A percentile compares a stretch with the other conserved stretches of the same genome.
phyloP scores from a whole-genome alignment of 2,329 filamentous ascomycete genomes.

The Paecilomyces sp. region DNA sequence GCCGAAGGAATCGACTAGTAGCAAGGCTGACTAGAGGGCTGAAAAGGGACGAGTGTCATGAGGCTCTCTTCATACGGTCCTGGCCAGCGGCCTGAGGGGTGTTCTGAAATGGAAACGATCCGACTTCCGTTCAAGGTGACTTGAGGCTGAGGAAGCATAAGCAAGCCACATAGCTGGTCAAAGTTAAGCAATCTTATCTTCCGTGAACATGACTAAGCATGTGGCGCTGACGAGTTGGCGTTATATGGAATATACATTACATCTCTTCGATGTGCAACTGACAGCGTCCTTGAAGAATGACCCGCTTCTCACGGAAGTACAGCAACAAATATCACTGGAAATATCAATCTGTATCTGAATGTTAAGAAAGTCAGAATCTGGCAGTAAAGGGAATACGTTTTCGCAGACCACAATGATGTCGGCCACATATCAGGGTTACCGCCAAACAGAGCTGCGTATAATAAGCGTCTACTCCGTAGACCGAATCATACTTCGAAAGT shows the following conservation, averaged over 20 bases:
- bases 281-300: background rate
- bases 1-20: background rate
- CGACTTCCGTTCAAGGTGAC: background rate
- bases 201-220: background rate
- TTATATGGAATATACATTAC: background rate
- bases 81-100: background rate
- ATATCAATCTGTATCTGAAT: background rate
- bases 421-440: background rate
- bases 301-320: background rate
- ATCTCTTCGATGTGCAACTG: background rate
- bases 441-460: background rate
- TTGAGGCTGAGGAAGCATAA: background rate
- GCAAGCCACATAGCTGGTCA: background rate
- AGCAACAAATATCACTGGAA: background rate
- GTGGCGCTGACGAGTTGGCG: background rate
- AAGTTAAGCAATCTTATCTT: background rate
- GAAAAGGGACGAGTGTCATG: background rate
- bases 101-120: background rate
- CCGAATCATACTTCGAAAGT: background rate
- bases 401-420: background rate
- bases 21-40: background rate
- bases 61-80: background rate
- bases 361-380: background rate
- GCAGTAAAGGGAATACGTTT: background rate
- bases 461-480: background rate